Base-by-base conservation (phyloP, 805 yeast genomes). In the Wickerhamomyces canadensis region DNA sequence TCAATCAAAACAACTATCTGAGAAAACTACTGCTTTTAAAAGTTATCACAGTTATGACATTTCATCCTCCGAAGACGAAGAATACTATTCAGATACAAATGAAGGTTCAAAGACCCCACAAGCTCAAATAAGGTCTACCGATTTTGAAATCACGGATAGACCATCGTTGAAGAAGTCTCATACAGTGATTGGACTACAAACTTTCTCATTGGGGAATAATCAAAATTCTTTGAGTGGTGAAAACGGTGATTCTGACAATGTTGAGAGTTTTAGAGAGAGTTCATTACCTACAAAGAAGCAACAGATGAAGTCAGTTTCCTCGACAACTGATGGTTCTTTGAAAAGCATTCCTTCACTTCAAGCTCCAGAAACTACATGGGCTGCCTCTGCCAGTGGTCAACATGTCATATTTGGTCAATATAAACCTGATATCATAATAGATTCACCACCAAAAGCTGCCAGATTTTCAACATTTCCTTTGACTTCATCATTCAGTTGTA, bases 401-500 rank as follows among this genome's bases (percentile, higher is more conserved):
- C 57, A 55, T 25, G 51, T 61, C 3, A 45, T 64, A 4, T 59
- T 61, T 46, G 59, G 58, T 11, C 55, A 55, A 27, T 37, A 36
- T 3, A 44, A 35, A 28, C 42, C 54, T 27, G 36, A 36, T 16
- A 25, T 35, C n/a, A 27, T 21, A 4, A 31, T 23, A 19, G 44
- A 37, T 23, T 41, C 47, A 5, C 49, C 45, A 28, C 36, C 37
- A n/a, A 46, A 45, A 16, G 28, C 43, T 4, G 28, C 49, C 2
- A 38, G 43, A 26, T 41, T 47, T 35, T 49, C 54, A 13, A 37
- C 37, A 6, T 15, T 70, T 32, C 70, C 76, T 9, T 76, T 75
- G 51, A 74, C 84, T 4, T 78, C 83, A 18, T 76, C 83, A 11
- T 80, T 80, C 57, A 78, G 81, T 54, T 76, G 83, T 48, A 73